These are phyloP conservation scores for Gynochthodes officinalis DNA, from an alignment of 257 asterid species.

Conservation along the genomic window DNA sequence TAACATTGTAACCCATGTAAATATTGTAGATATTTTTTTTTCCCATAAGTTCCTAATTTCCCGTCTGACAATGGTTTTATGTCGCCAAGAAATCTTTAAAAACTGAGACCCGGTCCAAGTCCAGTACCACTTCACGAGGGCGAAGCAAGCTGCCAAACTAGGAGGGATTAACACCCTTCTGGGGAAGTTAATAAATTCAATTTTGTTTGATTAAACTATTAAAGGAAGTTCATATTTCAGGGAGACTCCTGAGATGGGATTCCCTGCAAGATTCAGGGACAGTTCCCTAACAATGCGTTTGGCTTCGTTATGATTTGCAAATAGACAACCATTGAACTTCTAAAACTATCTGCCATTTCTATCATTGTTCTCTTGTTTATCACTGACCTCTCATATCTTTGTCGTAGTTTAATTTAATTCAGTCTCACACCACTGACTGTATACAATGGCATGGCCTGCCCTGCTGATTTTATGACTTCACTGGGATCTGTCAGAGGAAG, in stretches of 20 bases:
- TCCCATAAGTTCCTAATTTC: neutral
- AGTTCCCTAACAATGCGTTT: conserved; percentile 24
- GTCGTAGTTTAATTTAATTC: too few relatives aligned
- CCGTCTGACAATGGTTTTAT: neutral
- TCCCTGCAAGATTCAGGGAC: conserved; percentile 38
- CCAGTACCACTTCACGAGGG: neutral
- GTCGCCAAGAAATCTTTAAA: neutral
- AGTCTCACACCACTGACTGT: neutral
- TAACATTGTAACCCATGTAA: too few relatives aligned
- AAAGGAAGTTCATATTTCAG: conserved; percentile 4
- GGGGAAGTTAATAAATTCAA: neutral
- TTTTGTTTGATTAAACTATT: neutral
- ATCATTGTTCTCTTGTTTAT: neutral
- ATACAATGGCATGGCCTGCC: neutral
- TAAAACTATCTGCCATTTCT: neutral
- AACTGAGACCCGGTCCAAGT: neutral
- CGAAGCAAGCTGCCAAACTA: too few relatives aligned
- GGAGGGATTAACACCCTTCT: too few relatives aligned
- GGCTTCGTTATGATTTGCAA: neutral
- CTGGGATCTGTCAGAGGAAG: conserved; percentile 3
- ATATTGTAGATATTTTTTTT: too few relatives aligned
- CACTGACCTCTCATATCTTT: neutral
- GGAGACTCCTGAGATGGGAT: conserved; percentile 32
- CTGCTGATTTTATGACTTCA: conserved; percentile 7
- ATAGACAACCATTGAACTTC: neutral